Conservation (phyloP, 139 green algal species). For the Chlamydomonas incerta region DNA sequence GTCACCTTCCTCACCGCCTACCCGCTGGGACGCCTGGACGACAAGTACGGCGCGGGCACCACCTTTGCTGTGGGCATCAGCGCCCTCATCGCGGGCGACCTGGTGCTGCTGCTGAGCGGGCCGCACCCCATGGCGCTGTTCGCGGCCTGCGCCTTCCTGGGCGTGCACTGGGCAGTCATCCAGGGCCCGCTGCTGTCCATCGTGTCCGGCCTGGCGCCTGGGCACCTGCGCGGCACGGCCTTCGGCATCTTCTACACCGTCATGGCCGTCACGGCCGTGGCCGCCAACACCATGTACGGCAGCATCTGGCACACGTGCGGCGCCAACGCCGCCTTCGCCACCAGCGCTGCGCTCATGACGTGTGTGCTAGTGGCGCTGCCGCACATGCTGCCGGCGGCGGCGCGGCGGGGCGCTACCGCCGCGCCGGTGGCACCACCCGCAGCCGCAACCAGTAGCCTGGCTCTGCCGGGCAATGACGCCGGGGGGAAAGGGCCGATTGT, state of each 20-base stretch:
- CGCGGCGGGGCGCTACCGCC: neutral
- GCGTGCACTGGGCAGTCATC: constrained; percentile 67
- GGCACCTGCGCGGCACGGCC: constrained; percentile 65
- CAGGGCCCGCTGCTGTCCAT: constrained; percentile 69
- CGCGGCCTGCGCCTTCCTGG: constrained; percentile 60
- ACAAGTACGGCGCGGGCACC: constrained; percentile 55
- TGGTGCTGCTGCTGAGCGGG: constrained; percentile 58
- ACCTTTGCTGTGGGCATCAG: constrained; percentile 70
- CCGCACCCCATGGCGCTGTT: constrained; percentile 63
- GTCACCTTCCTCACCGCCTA: constrained; percentile 64
- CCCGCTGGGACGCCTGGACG: constrained; percentile 67
- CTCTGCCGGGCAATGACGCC: too few relatives aligned
- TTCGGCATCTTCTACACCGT: constrained; percentile 79
- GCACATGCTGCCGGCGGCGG: constrained; percentile 47
- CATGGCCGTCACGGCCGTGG: constrained; percentile 66
- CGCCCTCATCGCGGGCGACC: constrained; percentile 61
- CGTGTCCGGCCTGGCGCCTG: constrained; percentile 60
- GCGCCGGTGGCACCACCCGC: neutral
- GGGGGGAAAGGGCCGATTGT: too few relatives aligned
- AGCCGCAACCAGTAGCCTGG: neutral
- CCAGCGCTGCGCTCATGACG: constrained; percentile 47
- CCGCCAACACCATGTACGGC: constrained; percentile 67
- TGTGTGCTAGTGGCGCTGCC: constrained; percentile 38
- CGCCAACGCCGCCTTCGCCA: constrained; percentile 53
- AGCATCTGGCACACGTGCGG: constrained; percentile 58